A percentile compares a stretch with the other conserved stretches of the same genome.
These are phyloP conservation scores for Fusarium veterinarium DNA, from an alignment of 2,329 filamentous ascomycete genomes.

Conservation along the genomic window DNA sequence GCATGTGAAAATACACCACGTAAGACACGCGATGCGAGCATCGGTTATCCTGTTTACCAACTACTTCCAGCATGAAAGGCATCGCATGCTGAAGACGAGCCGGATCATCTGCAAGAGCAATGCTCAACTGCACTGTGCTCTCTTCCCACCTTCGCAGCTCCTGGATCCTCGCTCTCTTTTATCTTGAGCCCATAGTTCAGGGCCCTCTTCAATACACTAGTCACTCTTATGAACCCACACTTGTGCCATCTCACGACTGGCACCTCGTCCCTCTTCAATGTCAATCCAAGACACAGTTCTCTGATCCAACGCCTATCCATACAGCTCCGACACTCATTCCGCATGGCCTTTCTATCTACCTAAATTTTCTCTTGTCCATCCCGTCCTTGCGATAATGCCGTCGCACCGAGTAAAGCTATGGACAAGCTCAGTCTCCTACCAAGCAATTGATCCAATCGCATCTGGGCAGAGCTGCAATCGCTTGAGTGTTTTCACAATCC, in stretches of 20 bases:
- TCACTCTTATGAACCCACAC: too few relatives aligned
- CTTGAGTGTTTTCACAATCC: not conserved
- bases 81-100: too few relatives aligned
- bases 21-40: too few relatives aligned
- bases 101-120: too few relatives aligned
- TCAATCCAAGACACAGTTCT: not conserved
- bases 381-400: not conserved
- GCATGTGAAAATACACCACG: too few relatives aligned
- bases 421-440: not conserved
- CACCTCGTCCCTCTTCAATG: not conserved
- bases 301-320: not conserved
- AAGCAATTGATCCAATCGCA: not conserved
- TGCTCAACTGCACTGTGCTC: not conserved
- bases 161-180: not conserved
- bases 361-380: not conserved
- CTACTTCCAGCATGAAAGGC: too few relatives aligned
- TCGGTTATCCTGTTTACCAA: too few relatives aligned
- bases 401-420: not conserved
- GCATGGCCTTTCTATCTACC: too few relatives aligned
- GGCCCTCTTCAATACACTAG: too few relatives aligned
- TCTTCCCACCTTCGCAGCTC: not conserved
- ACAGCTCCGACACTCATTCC: too few relatives aligned
- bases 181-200: too few relatives aligned
- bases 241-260: not conserved
- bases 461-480: rapidly evolving